Base-by-base conservation (phyloP, 441 rosid genomes). In the Breynia disticha region DNA sequence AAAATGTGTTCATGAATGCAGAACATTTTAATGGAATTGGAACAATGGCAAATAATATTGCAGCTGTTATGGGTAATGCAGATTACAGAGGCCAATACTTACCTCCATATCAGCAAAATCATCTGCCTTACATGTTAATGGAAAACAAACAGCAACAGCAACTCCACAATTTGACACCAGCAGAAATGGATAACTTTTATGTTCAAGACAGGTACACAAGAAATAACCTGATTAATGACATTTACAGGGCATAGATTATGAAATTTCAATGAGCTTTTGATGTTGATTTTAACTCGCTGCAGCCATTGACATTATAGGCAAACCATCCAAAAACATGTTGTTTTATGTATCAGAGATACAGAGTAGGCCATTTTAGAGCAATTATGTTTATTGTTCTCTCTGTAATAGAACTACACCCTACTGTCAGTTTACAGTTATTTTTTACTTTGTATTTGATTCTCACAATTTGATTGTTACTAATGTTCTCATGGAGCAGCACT, bases 81-180 rank as follows among this genome's bases (percentile, higher is more conserved):
- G 70, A 64, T 57, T 62, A 61, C 60, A 68, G 59, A 13, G 66
- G 61, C 64, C 19, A 56, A 50, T 42, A 54, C 66, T 46, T 63
- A 52, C 65, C 71, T 0, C 9, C 8, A 62, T 58, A 68, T 70
- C 63, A 62, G 20, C 67, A 49, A 41, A 59, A 67, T 55, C 62
- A 57, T 58, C 60, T 55, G 48, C 61, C 72, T 54, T 56, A 67
- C 52, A 61, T 63, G 59, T 61, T 43, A 42, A 67, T 47, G 58
- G 50, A 48, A 59, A 62, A 56, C 19, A 59, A 44, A 53, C 75
- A 62, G 24, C 71, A 63, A 14, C 70, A 63, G 6, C 61, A 61
- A 44, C 55, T 68, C 51, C 35, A 58, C 53, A 55, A 54, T 46
- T 62, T 67, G 67, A 79, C 82, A 62, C 66, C 74, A 4, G 7